These are phyloP conservation scores for Pseudogymnoascus sp. DNA, from an alignment of 2,329 filamentous ascomycete species.

Conservation along the genomic window DNA sequence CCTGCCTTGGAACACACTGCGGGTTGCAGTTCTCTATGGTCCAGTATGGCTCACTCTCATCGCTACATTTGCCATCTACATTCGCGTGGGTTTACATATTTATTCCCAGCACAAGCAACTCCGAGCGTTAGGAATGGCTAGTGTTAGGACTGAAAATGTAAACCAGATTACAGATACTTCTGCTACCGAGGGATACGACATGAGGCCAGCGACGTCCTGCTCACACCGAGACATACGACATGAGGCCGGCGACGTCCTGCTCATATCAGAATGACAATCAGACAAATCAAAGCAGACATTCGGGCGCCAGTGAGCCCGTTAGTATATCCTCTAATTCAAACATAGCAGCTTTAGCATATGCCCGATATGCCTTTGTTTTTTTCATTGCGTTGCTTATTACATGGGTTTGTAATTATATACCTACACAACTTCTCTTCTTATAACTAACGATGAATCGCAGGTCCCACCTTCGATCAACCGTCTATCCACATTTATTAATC, in stretches of 20 bases:
- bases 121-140: neutral
- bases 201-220: too few relatives aligned
- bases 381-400: slow-evolving; percentile 62
- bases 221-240: too few relatives aligned
- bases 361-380: slow-evolving; percentile 61
- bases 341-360: slow-evolving; percentile 56
- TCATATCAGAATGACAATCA: too few relatives aligned
- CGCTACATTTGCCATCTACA: slow-evolving; percentile 32
- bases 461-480: slow-evolving; percentile 13
- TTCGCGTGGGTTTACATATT: slow-evolving; percentile 32
- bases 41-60: slow-evolving; percentile 31
- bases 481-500: slow-evolving; percentile 10
- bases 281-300: neutral
- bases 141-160: neutral
- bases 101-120: slow-evolving; percentile 14
- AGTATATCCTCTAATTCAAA: slow-evolving; percentile 31
- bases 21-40: slow-evolving; percentile 46
- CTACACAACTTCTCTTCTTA: neutral
- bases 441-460: neutral
- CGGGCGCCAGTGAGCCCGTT: neutral
- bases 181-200: neutral
- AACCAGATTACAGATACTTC: neutral
- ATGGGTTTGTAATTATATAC: slow-evolving; percentile 42
- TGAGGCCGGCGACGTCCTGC: too few relatives aligned
- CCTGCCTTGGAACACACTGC: slow-evolving; percentile 42